Percentiles rank a stretch among this genome's conserved stretches.
These are phyloP conservation scores for Fusarium mundagurra DNA, from an alignment of 2,329 filamentous ascomycete species.

Conservation along the genomic window DNA sequence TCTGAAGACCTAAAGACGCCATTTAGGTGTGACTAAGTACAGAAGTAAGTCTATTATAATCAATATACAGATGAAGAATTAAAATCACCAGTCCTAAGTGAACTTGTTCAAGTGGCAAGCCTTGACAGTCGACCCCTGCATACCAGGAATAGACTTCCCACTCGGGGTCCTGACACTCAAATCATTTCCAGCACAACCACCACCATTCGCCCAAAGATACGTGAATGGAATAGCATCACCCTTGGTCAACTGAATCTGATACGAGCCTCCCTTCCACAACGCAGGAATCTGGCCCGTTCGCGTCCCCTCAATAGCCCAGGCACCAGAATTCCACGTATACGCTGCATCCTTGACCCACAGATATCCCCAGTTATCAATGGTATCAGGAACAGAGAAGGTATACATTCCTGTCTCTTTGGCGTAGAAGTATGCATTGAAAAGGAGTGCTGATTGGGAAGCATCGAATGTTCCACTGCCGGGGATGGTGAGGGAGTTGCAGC, in stretches of 20 bases:
- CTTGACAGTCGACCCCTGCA: not conserved
- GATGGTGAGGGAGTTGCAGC: not conserved
- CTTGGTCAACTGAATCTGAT: not conserved
- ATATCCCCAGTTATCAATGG: not conserved
- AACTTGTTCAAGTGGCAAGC: not conserved
- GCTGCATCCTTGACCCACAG: not conserved
- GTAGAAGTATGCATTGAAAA: not conserved
- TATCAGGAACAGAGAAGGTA: not conserved
- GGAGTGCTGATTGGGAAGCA: not conserved
- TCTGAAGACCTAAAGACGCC: too few relatives aligned
- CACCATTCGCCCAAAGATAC: not conserved
- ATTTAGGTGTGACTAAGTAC: not conserved
- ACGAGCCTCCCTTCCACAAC: not conserved
- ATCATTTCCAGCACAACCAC: not conserved
- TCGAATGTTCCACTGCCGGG: not conserved
- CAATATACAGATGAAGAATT: not conserved
- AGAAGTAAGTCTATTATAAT: not conserved
- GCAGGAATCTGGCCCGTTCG: fast-evolving
- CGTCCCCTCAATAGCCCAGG: not conserved
- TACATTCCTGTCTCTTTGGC: not conserved
- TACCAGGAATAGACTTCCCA: not conserved
- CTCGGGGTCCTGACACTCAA: not conserved
- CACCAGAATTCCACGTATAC: not conserved
- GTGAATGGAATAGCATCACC: not conserved
- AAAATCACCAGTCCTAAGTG: not conserved